Evolutionary conservation across 768 basidiomycete species (phyloP).

Genomic region (Termitomyces sp.): DNA sequence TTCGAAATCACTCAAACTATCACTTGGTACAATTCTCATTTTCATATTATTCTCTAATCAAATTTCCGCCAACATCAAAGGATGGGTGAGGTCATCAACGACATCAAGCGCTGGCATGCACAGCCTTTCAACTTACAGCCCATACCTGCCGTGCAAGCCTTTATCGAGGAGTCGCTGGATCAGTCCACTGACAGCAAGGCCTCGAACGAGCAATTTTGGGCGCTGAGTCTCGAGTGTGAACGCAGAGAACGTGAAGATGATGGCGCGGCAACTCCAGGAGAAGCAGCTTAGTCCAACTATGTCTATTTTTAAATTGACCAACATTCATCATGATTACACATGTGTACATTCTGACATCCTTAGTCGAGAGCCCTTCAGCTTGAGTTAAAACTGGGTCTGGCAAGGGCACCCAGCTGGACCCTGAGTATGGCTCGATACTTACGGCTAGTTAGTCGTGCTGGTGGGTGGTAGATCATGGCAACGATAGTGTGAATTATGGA

Average conservation of each 20-base stretch:
- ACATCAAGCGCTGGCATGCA: conserved; percentile 95
- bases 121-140: conserved; percentile 83
- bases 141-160: conserved; percentile 65
- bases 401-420: too few species aligned
- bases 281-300: conserved; percentile 61
- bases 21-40: not conserved
- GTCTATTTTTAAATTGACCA: not conserved
- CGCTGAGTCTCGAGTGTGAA: conserved; percentile 81
- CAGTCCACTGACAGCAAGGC: conserved; percentile 67
- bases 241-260: conserved; percentile 95
- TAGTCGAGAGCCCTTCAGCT: too few species aligned
- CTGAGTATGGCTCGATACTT: too few species aligned
- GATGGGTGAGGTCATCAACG: conserved; percentile 93
- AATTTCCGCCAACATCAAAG: conserved; percentile 96
- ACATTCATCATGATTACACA: conserved; percentile 1
- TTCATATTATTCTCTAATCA: too few species aligned
- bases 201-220: conserved; percentile 79
- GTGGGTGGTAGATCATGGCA: too few species aligned
- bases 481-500: too few species aligned
- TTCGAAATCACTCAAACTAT: not conserved
- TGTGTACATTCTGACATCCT: conserved; percentile 6
- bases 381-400: too few species aligned
- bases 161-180: conserved; percentile 76
- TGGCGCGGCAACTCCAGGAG: conserved; percentile 86
- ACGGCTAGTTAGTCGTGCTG: too few species aligned